Percentiles rank a stretch among this genome's conserved stretches.
Evolutionary conservation across 2,329 filamentous ascomycete genomes (phyloP).

Genomic region (Pseudomassariella vexata): DNA sequence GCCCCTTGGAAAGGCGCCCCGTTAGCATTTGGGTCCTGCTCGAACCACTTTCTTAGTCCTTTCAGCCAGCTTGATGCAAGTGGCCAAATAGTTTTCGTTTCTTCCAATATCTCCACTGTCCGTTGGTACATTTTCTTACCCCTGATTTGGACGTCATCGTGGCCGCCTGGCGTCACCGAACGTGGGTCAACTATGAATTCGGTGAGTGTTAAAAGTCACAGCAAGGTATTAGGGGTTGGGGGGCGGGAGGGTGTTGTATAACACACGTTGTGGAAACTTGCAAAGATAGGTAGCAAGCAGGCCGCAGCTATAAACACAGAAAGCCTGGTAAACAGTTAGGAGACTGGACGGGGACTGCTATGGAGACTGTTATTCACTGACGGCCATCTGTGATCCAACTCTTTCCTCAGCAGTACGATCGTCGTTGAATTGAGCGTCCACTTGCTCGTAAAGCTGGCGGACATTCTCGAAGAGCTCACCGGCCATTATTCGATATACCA

Average conservation of each 20-base stretch:
- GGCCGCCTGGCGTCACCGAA: too few species aligned
- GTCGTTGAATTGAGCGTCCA: constrained; percentile 41
- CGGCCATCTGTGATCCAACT: constrained; percentile 48
- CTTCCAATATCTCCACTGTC: constrained; percentile 38
- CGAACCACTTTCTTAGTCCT: constrained; percentile 40
- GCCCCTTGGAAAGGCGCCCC: constrained; percentile 32
- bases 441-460: constrained; percentile 40
- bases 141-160: constrained; percentile 33
- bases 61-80: constrained; percentile 48
- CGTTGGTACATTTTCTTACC: constrained; percentile 41
- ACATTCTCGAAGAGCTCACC: constrained; percentile 44
- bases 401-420: constrained; percentile 39
- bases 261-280: constrained; percentile 44
- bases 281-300: constrained; percentile 45
- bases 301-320: constrained; percentile 50
- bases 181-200: constrained; percentile 6
- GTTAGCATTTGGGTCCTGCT: constrained; percentile 34
- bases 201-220: neutral
- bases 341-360: too few species aligned
- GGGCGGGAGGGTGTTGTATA: too few species aligned
- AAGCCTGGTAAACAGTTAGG: constrained; percentile 25
- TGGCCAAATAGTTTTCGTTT: constrained; percentile 46
- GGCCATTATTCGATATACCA: constrained; percentile 38
- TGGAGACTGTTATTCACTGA: constrained; percentile 16
- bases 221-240: neutral